phyloP scores from a whole-genome alignment of 2,329 filamentous ascomycete species.

The Penicillium hordei region DNA sequence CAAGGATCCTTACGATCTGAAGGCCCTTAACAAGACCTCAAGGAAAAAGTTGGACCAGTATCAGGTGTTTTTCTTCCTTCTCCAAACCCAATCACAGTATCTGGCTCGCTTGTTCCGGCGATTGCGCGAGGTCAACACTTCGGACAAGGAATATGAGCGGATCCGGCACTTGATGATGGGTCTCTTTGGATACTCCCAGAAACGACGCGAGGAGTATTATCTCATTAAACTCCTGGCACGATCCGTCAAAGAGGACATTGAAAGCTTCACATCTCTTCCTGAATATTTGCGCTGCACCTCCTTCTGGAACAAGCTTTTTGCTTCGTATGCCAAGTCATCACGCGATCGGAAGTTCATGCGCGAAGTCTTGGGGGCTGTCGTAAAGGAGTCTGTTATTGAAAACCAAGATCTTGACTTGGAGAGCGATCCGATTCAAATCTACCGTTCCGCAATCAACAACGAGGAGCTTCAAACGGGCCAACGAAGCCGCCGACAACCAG shows the following conservation, averaged over 20 bases:
- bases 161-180: constrained; percentile 95
- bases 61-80: constrained; percentile 94
- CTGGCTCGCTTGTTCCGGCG: constrained; percentile 83
- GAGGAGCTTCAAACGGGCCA: constrained; percentile 91
- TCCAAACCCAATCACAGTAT: constrained; percentile 96
- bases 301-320: constrained; percentile 86
- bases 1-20: constrained; percentile 90
- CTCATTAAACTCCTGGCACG: constrained; percentile 82
- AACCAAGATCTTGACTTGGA: constrained; percentile 89
- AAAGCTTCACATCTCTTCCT: constrained; percentile 68
- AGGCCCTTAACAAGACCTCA: constrained; percentile 95
- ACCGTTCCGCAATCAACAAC: constrained; percentile 92
- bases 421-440: constrained; percentile 96
- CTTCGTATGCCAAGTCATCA: constrained; percentile 85
- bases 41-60: constrained; percentile 94
- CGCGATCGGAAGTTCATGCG: constrained; percentile 89
- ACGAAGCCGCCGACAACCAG: constrained; percentile 74
- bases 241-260: constrained; percentile 82
- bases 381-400: constrained; percentile 90
- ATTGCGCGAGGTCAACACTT: constrained; percentile 75
- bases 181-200: constrained; percentile 94
- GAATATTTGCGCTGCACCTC: constrained; percentile 88
- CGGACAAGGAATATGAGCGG: constrained; percentile 89
- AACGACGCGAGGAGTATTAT: constrained; percentile 95
- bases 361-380: constrained; percentile 77